Conservation (phyloP, 306 rosid genomes). For the Acacia melanoxylon region DNA sequence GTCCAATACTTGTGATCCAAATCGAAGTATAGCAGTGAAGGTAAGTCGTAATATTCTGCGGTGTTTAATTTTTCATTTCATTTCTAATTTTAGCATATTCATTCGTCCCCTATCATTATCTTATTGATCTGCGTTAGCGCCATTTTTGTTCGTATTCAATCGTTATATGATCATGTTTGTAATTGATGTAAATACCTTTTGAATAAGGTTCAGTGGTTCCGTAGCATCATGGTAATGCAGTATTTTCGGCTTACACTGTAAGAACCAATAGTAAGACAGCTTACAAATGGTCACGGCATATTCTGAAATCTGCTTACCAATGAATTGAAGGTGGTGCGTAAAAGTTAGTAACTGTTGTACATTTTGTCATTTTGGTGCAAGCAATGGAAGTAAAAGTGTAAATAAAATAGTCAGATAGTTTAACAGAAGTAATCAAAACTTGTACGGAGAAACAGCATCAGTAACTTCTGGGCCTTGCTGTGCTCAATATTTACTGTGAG, state of each 20-base stretch:
- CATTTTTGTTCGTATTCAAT: background rate
- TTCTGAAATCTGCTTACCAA: constrained; percentile 11
- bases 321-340: background rate
- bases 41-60: constrained; percentile 30
- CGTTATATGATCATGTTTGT: background rate
- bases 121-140: background rate
- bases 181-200: background rate
- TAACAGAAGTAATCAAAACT: constrained; percentile 1
- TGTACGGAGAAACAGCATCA: background rate
- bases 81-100: background rate
- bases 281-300: constrained; percentile 17
- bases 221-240: background rate
- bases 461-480: background rate
- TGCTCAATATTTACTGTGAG: constrained; percentile 1
- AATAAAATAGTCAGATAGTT: constrained; percentile 17
- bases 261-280: background rate
- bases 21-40: constrained; percentile 60
- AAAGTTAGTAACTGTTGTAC: background rate
- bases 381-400: background rate
- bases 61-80: background rate
- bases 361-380: constrained; percentile 20
- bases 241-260: background rate
- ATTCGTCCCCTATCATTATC: background rate
- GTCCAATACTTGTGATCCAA: constrained; percentile 36
- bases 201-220: background rate